Conservation (phyloP, 2,329 filamentous ascomycete species). For the Coleophoma cylindrospora region DNA sequence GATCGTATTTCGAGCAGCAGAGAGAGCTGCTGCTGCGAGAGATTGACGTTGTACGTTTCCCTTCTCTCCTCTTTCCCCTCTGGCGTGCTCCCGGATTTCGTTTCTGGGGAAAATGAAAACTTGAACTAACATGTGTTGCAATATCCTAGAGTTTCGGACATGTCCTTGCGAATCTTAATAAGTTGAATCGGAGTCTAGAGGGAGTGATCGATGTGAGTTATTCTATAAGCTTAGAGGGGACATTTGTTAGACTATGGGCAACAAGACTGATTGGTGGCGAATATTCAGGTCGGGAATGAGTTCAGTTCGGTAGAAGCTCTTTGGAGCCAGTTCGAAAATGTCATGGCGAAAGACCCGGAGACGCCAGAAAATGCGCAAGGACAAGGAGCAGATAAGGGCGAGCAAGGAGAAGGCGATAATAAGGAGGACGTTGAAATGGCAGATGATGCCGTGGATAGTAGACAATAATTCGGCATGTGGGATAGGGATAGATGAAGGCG, state of each 20-base stretch:
- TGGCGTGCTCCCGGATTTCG: not conserved
- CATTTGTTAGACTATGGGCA: not conserved
- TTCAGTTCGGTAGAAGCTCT: conserved; percentile 95
- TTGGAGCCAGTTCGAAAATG: conserved; percentile 95
- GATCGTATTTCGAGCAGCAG: conserved; percentile 72
- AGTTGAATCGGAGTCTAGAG: conserved; percentile 86
- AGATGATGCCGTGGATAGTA: not conserved
- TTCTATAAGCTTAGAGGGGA: not conserved
- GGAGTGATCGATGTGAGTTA: conserved; percentile 74
- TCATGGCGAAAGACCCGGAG: conserved; percentile 72
- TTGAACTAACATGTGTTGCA: not conserved
- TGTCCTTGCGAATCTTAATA: conserved; percentile 93
- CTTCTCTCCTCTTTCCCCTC: not conserved
- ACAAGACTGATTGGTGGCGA: not conserved
- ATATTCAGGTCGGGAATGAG: conserved; percentile 79
- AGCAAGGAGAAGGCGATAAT: conserved; percentile 19
- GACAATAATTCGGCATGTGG: conserved; percentile 13
- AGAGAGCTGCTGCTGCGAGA: conserved; percentile 66
- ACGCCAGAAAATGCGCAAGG: conserved; percentile 13
- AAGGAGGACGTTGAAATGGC: conserved; percentile 1
- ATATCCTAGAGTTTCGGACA: conserved; percentile 66
- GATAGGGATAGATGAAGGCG: conserved; percentile 6
- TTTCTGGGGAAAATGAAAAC: not conserved
- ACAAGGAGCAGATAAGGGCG: conserved; percentile 20
- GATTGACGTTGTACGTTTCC: conserved; percentile 58